Percentiles rank a stretch among this genome's conserved stretches.
These are phyloP conservation scores for Heliosperma pusillum DNA, from an alignment of 148 eudicot genomes.

Conservation along the genomic window DNA sequence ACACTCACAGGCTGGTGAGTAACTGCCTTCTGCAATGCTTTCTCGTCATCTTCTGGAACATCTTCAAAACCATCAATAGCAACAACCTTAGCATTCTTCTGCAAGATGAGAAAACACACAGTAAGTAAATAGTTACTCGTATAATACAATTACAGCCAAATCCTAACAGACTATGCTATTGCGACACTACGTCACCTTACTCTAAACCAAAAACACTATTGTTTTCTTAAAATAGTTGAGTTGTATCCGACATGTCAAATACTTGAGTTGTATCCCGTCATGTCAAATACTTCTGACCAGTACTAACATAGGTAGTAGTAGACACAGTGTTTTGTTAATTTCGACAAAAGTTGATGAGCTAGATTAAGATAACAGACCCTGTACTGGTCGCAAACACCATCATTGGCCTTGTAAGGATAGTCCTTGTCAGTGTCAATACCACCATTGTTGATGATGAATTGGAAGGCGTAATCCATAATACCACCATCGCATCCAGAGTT, in stretches of 20 bases:
- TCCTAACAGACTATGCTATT: too few relatives aligned
- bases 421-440: constrained; percentile 70
- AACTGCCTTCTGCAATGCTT: constrained; percentile 67
- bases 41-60: constrained; percentile 66
- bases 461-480: constrained; percentile 71
- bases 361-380: constrained; percentile 36
- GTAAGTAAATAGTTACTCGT: constrained; percentile 5
- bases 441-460: constrained; percentile 67
- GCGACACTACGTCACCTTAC: background rate
- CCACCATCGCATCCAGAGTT: constrained; percentile 81
- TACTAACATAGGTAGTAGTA: too few relatives aligned
- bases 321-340: background rate
- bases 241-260: too few relatives aligned
- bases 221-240: background rate
- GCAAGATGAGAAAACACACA: constrained; percentile 20
- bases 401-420: constrained; percentile 68
- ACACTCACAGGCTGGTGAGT: constrained; percentile 80
- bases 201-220: background rate
- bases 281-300: too few relatives aligned
- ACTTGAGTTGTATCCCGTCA: too few relatives aligned
- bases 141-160: background rate
- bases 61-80: constrained; percentile 69
- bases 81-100: constrained; percentile 76
- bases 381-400: constrained; percentile 49
- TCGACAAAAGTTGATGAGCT: background rate